Evolutionary conservation across 306 rosid species (phyloP), one percentile per base, ranked within the genome.

Genomic region (barrel medic (Medicago truncatula)): DNA sequence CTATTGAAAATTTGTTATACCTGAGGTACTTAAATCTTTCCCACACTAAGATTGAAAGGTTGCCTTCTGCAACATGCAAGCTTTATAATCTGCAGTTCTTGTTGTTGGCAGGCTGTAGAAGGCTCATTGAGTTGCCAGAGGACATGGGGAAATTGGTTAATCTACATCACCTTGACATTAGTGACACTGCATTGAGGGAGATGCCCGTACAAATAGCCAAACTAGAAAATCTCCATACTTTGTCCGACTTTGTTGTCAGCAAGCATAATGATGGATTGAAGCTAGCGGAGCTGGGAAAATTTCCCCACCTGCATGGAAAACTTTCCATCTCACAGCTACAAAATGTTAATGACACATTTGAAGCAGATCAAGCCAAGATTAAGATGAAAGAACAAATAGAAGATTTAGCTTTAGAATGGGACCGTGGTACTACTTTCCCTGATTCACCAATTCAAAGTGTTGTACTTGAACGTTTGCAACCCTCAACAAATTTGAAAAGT

Each of bases 21-120:
- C 20, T 49, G 18, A 18, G 9, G 18, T 49, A 49, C 56, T 49
- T 49, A 49, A 49, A 49, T 49, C 17, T 49, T 49, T 49, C 56
- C 6, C 9, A 15, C 56, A 49, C 56, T 15, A 6, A 49, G 17
- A 49, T 49, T 15, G 56, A 49, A 49, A 15, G 56, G 56, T 49
- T 49, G 18, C 56, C 56, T 49, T 15, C 56, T 49, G 56, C 5
- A 49, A 49, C 20, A 49, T 49, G 56, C 20, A 49, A 6, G 9
- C 56, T 49, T 6, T 49, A 49, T 20, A 28, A 72, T 58, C 62
- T 85, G 28, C 82, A 82, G 18, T 76, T 80, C 0, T 34, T 83
- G 38, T 28, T 71, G 7, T 18, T 84, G 38, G 21, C 43, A 2
- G 0, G 2, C 9, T 85, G 85, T 47, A 1, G 1, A 4, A 1